A percentile compares a stretch with the other conserved stretches of the same genome.
Evolutionary conservation across 768 basidiomycete species (phyloP).

Genomic region (Termitomyces sp.): DNA sequence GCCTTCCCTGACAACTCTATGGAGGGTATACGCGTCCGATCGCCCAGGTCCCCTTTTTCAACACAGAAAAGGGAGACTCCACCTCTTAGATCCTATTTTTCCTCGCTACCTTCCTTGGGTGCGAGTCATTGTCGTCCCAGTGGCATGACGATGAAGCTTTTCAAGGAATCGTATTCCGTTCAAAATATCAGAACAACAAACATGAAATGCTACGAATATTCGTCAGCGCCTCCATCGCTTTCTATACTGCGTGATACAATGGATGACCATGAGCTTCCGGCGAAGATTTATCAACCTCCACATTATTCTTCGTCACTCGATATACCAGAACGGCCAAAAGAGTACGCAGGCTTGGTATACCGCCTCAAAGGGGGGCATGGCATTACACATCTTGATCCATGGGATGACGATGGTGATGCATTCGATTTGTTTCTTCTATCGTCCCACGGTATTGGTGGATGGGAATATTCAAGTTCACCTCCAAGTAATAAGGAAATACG

Average conservation of each 20-base stretch:
- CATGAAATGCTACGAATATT: slow-evolving; percentile 46
- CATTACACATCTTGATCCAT: slow-evolving; percentile 57
- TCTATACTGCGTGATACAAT: slow-evolving; percentile 44
- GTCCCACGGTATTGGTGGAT: slow-evolving; percentile 47
- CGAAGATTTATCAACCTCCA: slow-evolving; percentile 70
- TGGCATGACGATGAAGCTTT: slow-evolving; percentile 8
- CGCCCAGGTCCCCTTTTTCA: background rate
- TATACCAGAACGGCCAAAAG: slow-evolving; percentile 61
- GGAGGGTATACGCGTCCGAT: background rate
- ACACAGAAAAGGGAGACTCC: background rate
- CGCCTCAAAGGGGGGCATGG: slow-evolving; percentile 63
- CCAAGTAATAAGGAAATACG: slow-evolving; percentile 56
- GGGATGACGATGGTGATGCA: slow-evolving; percentile 30
- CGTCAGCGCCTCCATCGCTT: slow-evolving; percentile 45
- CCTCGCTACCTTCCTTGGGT: slow-evolving; percentile 5
- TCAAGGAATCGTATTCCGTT: slow-evolving; percentile 27
- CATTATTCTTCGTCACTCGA: slow-evolving; percentile 76
- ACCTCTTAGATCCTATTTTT: background rate
- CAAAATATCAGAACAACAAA: slow-evolving; percentile 23
- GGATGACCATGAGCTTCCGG: slow-evolving; percentile 45
- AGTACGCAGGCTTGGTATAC: slow-evolving; percentile 81
- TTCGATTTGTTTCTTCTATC: slow-evolving; percentile 15
- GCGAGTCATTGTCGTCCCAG: background rate
- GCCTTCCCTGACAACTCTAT: background rate
- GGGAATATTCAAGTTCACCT: slow-evolving; percentile 78